phyloP scores from a whole-genome alignment of 2,329 filamentous ascomycete species.

The Thielaviopsis ethacetica region DNA sequence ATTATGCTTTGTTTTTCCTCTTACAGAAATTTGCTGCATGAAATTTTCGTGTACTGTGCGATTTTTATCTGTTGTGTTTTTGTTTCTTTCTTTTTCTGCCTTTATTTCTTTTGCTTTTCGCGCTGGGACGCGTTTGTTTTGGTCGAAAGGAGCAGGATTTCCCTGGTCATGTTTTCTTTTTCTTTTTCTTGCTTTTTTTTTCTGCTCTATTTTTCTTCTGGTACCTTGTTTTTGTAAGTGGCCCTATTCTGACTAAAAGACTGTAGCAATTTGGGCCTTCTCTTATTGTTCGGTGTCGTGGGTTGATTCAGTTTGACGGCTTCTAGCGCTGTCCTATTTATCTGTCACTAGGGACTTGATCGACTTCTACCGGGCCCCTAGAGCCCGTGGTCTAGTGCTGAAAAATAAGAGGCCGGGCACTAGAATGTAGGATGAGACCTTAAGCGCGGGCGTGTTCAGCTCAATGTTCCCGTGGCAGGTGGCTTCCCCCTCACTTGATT shows the following conservation, averaged over 20 bases:
- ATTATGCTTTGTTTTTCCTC: too few species aligned
- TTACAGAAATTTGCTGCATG: too few species aligned
- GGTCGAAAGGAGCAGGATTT: not conserved
- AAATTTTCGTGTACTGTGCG: not conserved
- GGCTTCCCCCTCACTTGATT: too few species aligned
- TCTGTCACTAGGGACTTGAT: too few species aligned
- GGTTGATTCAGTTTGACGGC: conserved; percentile 10
- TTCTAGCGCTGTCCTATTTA: conserved; percentile 12
- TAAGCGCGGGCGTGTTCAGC: too few species aligned
- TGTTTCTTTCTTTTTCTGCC: not conserved
- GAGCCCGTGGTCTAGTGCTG: too few species aligned
- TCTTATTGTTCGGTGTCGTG: conserved; percentile 11
- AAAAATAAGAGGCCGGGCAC: too few species aligned
- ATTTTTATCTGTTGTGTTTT: not conserved
- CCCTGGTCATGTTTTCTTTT: not conserved
- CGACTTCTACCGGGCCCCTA: too few species aligned
- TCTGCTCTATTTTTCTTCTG: conserved; percentile 1
- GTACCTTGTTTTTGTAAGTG: not conserved
- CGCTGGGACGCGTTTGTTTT: not conserved
- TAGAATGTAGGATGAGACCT: too few species aligned
- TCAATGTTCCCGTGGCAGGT: too few species aligned
- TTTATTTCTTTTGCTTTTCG: not conserved
- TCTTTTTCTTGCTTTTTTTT: conserved; percentile 7
- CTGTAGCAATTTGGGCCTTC: not conserved
- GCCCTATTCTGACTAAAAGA: too few species aligned